A percentile compares a stretch with the other conserved stretches of the same genome.
These are phyloP conservation scores for Trametes versicolor DNA, from an alignment of 1,284 basidiomycete species.

Conservation along the genomic window DNA sequence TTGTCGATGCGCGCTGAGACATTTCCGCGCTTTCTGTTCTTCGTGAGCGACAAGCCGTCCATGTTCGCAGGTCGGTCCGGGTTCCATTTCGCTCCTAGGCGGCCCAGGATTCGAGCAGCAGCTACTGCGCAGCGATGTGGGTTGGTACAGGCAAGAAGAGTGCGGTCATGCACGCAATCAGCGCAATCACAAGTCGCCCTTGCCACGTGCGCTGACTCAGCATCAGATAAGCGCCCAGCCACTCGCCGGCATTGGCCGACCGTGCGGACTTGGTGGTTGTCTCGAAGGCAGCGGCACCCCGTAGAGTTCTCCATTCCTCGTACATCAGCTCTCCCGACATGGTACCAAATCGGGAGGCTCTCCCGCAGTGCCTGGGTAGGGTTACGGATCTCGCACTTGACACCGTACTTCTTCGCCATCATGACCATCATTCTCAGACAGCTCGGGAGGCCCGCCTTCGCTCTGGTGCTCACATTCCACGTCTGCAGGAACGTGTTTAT, in stretches of 20 bases:
- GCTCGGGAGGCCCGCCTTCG: neutral
- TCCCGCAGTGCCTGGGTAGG: too few relatives aligned
- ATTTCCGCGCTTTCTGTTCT: neutral
- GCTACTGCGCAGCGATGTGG: neutral
- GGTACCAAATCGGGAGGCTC: neutral
- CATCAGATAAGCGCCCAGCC: neutral
- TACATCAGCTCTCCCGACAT: neutral
- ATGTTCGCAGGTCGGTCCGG: neutral
- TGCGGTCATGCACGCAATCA: neutral
- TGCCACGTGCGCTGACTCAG: neutral
- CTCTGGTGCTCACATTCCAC: neutral
- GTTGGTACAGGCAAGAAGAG: neutral
- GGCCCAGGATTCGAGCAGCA: neutral
- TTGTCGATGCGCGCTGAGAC: neutral
- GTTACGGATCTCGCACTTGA: neutral
- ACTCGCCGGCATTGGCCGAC: neutral
- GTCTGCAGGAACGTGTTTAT: conserved; percentile 17
- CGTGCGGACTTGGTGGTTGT: neutral
- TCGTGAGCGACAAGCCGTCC: neutral
- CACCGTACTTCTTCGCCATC: neutral
- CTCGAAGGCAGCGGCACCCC: neutral
- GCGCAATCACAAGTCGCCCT: neutral
- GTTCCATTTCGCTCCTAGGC: neutral
- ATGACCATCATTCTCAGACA: neutral
- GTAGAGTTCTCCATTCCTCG: neutral